These are phyloP conservation scores for Geoglossum cookeanum DNA, from an alignment of 2,329 filamentous ascomycete species.

Conservation along the genomic window DNA sequence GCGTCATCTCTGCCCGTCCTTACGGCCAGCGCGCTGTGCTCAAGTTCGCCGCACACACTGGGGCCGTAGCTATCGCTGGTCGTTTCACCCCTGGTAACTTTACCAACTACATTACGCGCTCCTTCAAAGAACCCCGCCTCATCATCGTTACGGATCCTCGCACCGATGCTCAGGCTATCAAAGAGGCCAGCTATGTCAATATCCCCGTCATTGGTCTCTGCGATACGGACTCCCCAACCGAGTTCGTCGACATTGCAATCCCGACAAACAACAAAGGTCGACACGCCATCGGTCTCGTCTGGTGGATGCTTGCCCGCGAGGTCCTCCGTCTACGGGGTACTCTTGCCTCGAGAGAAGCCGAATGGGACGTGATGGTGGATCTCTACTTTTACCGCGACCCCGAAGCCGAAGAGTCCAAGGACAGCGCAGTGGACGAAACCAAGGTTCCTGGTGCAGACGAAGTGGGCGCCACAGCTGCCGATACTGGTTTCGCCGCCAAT, in stretches of 20 bases:
- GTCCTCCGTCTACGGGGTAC: slow-evolving; percentile 97
- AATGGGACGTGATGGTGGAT: slow-evolving; percentile 99
- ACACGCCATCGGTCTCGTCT: slow-evolving; percentile 93
- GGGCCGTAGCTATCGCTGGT: slow-evolving; percentile 92
- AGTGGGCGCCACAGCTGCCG: slow-evolving; percentile 59
- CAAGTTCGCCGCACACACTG: slow-evolving; percentile 98
- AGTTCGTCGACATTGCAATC: slow-evolving; percentile 99
- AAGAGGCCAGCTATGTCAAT: slow-evolving; percentile 99
- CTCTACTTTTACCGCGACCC: slow-evolving; percentile 99
- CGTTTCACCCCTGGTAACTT: slow-evolving; percentile 99
- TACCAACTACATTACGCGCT: slow-evolving; percentile 99
- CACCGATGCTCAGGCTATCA: slow-evolving; percentile 99
- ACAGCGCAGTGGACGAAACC: slow-evolving; percentile 60
- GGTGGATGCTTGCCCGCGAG: slow-evolving; percentile 99
- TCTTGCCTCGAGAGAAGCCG: slow-evolving; percentile 83
- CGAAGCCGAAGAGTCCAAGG: slow-evolving; percentile 98
- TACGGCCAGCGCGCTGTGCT: slow-evolving; percentile 99
- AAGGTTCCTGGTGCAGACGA: slow-evolving; percentile 77
- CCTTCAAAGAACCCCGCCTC: slow-evolving; percentile 99
- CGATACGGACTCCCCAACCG: slow-evolving; percentile 98
- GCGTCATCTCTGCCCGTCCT: slow-evolving; percentile 97
- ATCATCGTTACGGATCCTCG: slow-evolving; percentile 99
- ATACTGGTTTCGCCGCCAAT: slow-evolving; percentile 51
- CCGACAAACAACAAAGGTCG: slow-evolving; percentile 99
- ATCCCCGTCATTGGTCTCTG: slow-evolving; percentile 98